A percentile compares a stretch with the other conserved stretches of the same genome.
phyloP scores from a whole-genome alignment of 768 basidiomycete genomes.

The Pleurotus eryngii region DNA sequence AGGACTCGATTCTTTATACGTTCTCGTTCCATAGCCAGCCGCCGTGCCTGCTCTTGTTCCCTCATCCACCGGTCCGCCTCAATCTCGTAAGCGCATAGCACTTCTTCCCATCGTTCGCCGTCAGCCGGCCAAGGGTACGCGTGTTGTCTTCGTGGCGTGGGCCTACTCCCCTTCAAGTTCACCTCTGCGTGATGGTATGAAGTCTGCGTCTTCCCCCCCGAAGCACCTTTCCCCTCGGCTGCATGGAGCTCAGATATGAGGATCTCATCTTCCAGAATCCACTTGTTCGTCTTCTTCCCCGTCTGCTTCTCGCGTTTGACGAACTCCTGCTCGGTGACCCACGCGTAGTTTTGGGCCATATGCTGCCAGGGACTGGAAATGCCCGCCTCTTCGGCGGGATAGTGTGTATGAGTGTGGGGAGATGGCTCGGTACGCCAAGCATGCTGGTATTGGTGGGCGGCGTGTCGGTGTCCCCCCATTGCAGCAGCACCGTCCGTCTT shows the following conservation, averaged over 20 bases:
- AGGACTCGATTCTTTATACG: conserved; percentile 41
- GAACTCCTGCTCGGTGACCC: conserved; percentile 53
- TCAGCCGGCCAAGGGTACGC: conserved; percentile 23
- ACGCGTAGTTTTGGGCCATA: conserved; percentile 41
- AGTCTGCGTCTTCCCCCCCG: conserved; percentile 11
- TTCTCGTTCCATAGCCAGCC: conserved; percentile 42
- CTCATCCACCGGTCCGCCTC: conserved; percentile 54
- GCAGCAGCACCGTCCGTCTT: neutral
- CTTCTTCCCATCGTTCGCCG: conserved; percentile 47
- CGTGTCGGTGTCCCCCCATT: conserved; percentile 1
- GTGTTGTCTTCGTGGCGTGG: conserved; percentile 7
- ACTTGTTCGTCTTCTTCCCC: conserved; percentile 51
- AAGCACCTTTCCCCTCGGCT: conserved; percentile 15
- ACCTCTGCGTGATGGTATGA: neutral
- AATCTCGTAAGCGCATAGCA: conserved; percentile 47
- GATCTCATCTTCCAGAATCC: conserved; percentile 62
- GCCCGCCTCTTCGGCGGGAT: conserved; percentile 13
- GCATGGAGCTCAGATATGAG: conserved; percentile 26
- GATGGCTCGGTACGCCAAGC: conserved; percentile 8
- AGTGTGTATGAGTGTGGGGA: conserved; percentile 11
- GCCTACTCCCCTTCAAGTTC: conserved; percentile 12
- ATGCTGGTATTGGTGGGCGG: conserved; percentile 10
- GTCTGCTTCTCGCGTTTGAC: conserved; percentile 38
- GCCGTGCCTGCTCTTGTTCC: conserved; percentile 43
- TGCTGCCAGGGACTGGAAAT: conserved; percentile 35